These are phyloP conservation scores for Alliaria petiolata DNA, from an alignment of 345 rosid genomes.

Conservation along the genomic window DNA sequence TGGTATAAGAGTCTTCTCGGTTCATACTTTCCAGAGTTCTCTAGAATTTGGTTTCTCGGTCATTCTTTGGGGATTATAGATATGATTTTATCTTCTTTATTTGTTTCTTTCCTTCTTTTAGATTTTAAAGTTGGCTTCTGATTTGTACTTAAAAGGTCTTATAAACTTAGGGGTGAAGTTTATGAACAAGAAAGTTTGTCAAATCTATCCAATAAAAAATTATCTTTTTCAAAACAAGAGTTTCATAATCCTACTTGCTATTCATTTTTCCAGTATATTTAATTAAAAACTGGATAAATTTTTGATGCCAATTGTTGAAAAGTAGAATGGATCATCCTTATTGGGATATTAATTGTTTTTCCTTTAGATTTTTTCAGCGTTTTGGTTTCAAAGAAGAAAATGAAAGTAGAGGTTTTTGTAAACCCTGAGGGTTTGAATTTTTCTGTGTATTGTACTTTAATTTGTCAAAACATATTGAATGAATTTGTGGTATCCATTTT, in stretches of 20 bases:
- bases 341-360: neutral
- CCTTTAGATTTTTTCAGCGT: too few relatives aligned
- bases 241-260: too few relatives aligned
- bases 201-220: neutral
- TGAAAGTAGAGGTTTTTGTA: too few relatives aligned
- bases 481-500: too few relatives aligned
- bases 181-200: neutral
- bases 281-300: too few relatives aligned
- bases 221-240: neutral
- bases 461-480: too few relatives aligned
- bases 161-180: too few relatives aligned
- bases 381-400: too few relatives aligned
- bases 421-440: too few relatives aligned
- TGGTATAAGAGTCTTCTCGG: conserved; percentile 29
- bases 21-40: neutral
- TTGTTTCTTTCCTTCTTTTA: neutral
- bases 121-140: conserved; percentile 12
- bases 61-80: conserved; percentile 9
- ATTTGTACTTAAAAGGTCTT: conserved; percentile 29
- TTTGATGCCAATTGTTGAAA: neutral
- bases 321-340: neutral
- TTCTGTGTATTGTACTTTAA: too few relatives aligned
- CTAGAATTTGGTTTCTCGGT: too few relatives aligned
- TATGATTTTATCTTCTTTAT: too few relatives aligned
- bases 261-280: neutral